Evolutionary conservation across 805 yeast genomes (phyloP).

Genomic region (Saccharomycopsis selenospora): DNA sequence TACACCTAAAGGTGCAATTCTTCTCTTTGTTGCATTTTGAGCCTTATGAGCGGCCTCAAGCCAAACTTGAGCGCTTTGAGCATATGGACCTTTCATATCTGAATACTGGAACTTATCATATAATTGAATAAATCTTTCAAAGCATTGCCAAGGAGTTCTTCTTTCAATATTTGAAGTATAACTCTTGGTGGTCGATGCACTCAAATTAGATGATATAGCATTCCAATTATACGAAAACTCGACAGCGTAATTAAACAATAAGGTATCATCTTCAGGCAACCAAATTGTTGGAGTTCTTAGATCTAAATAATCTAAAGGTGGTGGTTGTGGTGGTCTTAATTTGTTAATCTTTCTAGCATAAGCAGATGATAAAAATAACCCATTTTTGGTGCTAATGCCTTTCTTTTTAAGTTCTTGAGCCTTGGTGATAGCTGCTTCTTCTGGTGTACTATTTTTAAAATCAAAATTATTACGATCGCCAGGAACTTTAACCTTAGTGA

Average conservation of each 20-base stretch:
- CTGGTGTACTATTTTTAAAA: background rate
- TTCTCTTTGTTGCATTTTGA: constrained; percentile 78
- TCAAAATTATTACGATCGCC: too few species aligned
- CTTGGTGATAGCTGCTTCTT: constrained; percentile 26
- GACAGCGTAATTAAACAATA: constrained; percentile 70
- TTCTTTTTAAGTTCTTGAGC: constrained; percentile 32
- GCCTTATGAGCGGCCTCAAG: constrained; percentile 83
- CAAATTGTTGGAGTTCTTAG: constrained; percentile 88
- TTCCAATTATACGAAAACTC: constrained; percentile 89
- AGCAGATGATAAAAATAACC: constrained; percentile 40
- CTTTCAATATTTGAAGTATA: constrained; percentile 87
- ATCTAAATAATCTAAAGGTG: constrained; percentile 71
- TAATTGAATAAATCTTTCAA: constrained; percentile 89
- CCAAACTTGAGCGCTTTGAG: constrained; percentile 84
- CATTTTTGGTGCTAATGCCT: constrained; percentile 46
- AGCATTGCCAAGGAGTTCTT: constrained; percentile 98
- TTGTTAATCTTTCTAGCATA: constrained; percentile 48
- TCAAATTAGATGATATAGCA: constrained; percentile 73
- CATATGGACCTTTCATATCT: constrained; percentile 83
- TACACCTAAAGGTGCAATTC: constrained; percentile 91
- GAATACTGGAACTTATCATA: constrained; percentile 75
- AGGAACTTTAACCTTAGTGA: constrained; percentile 37
- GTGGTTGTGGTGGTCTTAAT: constrained; percentile 87
- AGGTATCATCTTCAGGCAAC: constrained; percentile 90
- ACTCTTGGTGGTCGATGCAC: constrained; percentile 55